phyloP scores from a whole-genome alignment of 148 eudicot species.

The Rhododendron molle region DNA sequence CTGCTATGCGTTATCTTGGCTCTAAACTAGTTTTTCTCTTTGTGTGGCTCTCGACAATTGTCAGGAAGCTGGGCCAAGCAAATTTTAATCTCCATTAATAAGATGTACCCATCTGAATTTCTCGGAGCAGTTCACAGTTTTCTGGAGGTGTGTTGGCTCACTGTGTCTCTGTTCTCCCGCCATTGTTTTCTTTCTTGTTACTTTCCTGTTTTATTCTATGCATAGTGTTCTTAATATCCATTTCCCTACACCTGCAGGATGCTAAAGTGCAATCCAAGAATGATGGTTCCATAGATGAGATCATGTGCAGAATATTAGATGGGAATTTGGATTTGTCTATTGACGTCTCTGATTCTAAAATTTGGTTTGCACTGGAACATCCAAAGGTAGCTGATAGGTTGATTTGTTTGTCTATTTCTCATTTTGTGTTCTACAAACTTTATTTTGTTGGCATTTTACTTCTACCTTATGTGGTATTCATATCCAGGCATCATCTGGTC shows the following conservation, averaged over 20 bases:
- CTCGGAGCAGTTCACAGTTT: constrained; percentile 59
- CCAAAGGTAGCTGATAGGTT: constrained; percentile 46
- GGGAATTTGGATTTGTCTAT: constrained; percentile 39
- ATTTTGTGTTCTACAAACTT: not conserved
- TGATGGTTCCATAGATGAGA: constrained; percentile 40
- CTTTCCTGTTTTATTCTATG: not conserved
- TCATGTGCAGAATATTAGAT: constrained; percentile 60
- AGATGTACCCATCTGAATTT: constrained; percentile 61
- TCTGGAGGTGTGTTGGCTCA: constrained; percentile 42
- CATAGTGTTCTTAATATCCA: not conserved
- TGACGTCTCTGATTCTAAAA: constrained; percentile 52
- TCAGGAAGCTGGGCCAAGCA: constrained; percentile 53
- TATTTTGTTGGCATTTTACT: not conserved
- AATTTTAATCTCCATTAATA: constrained; percentile 44
- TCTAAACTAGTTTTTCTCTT: not conserved
- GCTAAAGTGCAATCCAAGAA: constrained; percentile 54
- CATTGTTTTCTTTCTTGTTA: constrained; percentile 1
- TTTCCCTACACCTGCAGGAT: constrained; percentile 24
- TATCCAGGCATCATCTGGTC: not conserved
- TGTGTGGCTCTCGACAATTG: not conserved
- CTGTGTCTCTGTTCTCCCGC: not conserved
- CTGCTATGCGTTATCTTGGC: not conserved
- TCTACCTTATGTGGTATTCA: not conserved
- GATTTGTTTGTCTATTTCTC: not conserved
- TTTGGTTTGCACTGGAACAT: constrained; percentile 85